Percentiles rank a stretch among this genome's conserved stretches.
Evolutionary conservation across 495 filamentous ascomycete genomes (phyloP).

Genomic region (Platismatia glauca): DNA sequence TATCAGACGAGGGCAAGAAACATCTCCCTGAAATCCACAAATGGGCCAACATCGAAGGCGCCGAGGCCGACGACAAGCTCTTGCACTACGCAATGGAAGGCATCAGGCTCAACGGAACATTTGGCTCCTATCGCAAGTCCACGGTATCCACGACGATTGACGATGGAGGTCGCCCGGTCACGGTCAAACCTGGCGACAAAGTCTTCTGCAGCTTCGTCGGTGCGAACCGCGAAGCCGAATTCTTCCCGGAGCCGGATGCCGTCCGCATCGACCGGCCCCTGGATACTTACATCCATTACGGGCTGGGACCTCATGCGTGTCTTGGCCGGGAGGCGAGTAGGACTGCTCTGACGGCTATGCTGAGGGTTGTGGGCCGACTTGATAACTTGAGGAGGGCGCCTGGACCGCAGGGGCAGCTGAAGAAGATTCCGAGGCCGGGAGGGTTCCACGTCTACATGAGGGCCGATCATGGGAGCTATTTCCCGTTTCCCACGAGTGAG

Average conservation of each 20-base stretch:
- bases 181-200: constrained; percentile 43
- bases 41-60: constrained; percentile 40
- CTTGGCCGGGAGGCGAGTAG: constrained; percentile 54
- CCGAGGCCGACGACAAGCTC: constrained; percentile 42
- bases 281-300: constrained; percentile 60
- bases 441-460: constrained; percentile 62
- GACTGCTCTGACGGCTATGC: constrained; percentile 57
- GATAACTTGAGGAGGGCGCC: constrained; percentile 57
- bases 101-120: constrained; percentile 53
- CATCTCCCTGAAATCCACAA: constrained; percentile 52
- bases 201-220: constrained; percentile 44
- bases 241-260: constrained; percentile 60
- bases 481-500: constrained; percentile 64
- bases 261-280: constrained; percentile 60
- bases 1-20: constrained; percentile 44
- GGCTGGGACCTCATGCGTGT: constrained; percentile 50
- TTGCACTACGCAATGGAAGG: constrained; percentile 45
- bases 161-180: constrained; percentile 44
- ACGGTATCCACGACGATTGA: constrained; percentile 36
- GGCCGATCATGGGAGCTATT: constrained; percentile 63
- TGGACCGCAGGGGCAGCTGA: constrained; percentile 62
- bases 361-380: constrained; percentile 47
- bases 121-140: constrained; percentile 47
- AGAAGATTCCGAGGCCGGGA: constrained; percentile 54
- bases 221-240: constrained; percentile 49